Percentiles rank a stretch among this genome's conserved stretches.
These are phyloP conservation scores for Lachnellula hyalina DNA, from an alignment of 2,329 filamentous ascomycete genomes.

Conservation along the genomic window DNA sequence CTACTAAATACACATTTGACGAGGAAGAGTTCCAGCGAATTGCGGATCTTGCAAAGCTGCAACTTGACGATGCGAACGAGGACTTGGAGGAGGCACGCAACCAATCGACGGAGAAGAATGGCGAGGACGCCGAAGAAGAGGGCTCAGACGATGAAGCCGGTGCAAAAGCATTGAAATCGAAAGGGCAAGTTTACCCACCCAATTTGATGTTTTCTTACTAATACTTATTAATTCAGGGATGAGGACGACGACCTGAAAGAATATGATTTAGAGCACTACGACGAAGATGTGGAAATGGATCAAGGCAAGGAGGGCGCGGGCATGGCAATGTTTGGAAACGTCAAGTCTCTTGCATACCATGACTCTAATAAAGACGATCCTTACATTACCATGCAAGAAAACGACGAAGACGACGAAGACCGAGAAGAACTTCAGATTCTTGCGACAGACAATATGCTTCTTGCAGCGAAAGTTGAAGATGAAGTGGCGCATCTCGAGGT, in stretches of 20 bases:
- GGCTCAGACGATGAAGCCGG: slow-evolving; percentile 26
- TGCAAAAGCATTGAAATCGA: slow-evolving; percentile 32
- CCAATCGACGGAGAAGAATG: slow-evolving; percentile 28
- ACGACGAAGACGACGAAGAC: slow-evolving; percentile 66
- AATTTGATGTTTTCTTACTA: slow-evolving; percentile 18
- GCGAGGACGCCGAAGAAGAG: slow-evolving; percentile 35
- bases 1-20: slow-evolving; percentile 52
- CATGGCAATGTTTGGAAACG: slow-evolving; percentile 91
- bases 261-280: slow-evolving; percentile 94
- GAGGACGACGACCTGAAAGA: slow-evolving; percentile 89
- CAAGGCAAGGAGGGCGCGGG: slow-evolving; percentile 59
- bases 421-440: slow-evolving; percentile 90
- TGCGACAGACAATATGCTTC: slow-evolving; percentile 84
- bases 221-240: slow-evolving; percentile 33
- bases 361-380: slow-evolving; percentile 91
- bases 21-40: slow-evolving; percentile 55
- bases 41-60: slow-evolving; percentile 52
- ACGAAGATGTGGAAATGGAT: slow-evolving; percentile 68
- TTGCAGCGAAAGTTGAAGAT: slow-evolving; percentile 92
- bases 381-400: slow-evolving; percentile 82
- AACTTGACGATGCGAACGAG: slow-evolving; percentile 83
- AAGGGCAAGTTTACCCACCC: slow-evolving; percentile 33
- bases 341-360: slow-evolving; percentile 91
- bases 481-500: slow-evolving; percentile 95
- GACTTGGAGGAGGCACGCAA: slow-evolving; percentile 60